Evolutionary conservation across 192 early-diverging fungal genomes (phyloP).

Genomic region (Linnemannia schmuckeri): DNA sequence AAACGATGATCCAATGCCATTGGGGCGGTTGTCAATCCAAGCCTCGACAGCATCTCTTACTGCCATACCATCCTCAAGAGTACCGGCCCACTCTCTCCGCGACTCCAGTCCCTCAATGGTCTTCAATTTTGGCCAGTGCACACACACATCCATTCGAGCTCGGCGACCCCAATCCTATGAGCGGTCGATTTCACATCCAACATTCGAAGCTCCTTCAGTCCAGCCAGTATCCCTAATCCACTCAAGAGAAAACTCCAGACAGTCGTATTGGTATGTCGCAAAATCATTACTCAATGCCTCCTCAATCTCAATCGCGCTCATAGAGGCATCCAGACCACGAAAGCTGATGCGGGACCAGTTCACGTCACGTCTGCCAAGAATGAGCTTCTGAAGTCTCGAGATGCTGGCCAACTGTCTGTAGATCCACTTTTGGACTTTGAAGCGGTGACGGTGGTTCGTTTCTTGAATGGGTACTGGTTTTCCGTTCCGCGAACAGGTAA

Average conservation of each 20-base stretch:
- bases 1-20: constrained; percentile 22
- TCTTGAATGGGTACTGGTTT: not conserved
- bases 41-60: not conserved
- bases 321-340: not conserved
- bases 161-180: not conserved
- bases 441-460: not conserved
- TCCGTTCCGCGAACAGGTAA: not conserved
- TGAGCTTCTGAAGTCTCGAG: not conserved
- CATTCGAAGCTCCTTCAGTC: not conserved
- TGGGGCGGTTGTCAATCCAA: not conserved
- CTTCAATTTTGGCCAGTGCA: constrained; percentile 4
- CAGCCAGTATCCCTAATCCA: not conserved
- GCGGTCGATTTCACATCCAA: not conserved
- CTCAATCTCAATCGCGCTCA: not conserved
- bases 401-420: not conserved
- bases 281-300: not conserved
- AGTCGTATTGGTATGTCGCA: not conserved
- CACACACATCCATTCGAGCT: not conserved
- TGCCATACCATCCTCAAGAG: not conserved
- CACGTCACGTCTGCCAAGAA: not conserved
- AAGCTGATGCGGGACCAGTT: not conserved
- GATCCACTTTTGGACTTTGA: not conserved
- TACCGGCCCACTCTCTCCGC: not conserved
- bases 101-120: not conserved
- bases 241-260: not conserved